A percentile compares a stretch with the other conserved stretches of the same genome.
Conservation (phyloP, 78 protist species). For the Dictyostelium firmibasis region DNA sequence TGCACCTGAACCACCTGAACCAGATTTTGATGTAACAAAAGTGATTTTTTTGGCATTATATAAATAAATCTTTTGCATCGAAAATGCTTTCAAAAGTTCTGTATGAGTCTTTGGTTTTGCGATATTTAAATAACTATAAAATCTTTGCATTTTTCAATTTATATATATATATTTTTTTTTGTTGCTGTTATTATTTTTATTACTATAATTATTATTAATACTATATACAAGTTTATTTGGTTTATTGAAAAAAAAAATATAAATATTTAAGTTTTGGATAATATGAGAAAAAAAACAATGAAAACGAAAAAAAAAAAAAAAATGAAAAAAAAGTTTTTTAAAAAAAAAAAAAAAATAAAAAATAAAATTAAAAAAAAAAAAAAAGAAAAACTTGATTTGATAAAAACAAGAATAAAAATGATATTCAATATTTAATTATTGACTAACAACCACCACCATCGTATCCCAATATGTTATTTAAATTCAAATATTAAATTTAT, state of each 20-base stretch:
- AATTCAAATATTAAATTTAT: too few relatives aligned
- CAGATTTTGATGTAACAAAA: conserved; percentile 22
- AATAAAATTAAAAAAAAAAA: neutral
- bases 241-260: neutral
- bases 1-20: neutral
- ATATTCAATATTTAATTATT: too few relatives aligned
- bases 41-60: conserved; percentile 46
- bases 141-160: conserved; percentile 27
- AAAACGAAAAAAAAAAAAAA: neutral
- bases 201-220: neutral
- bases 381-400: neutral
- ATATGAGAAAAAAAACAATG: neutral
- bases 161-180: neutral
- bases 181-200: neutral
- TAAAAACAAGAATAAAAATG: too few relatives aligned
- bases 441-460: too few relatives aligned
- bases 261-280: neutral
- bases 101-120: conserved; percentile 1
- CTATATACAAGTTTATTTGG: neutral
- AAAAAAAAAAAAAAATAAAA: neutral
- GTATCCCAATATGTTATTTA: too few relatives aligned
- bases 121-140: conserved; percentile 1
- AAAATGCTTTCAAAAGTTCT: conserved; percentile 30
- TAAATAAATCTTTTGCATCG: conserved; percentile 47
- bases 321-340: neutral